A percentile compares a stretch with the other conserved stretches of the same genome.
These are phyloP conservation scores for Diatrype stigma DNA, from an alignment of 2,329 filamentous ascomycete species.

Conservation along the genomic window DNA sequence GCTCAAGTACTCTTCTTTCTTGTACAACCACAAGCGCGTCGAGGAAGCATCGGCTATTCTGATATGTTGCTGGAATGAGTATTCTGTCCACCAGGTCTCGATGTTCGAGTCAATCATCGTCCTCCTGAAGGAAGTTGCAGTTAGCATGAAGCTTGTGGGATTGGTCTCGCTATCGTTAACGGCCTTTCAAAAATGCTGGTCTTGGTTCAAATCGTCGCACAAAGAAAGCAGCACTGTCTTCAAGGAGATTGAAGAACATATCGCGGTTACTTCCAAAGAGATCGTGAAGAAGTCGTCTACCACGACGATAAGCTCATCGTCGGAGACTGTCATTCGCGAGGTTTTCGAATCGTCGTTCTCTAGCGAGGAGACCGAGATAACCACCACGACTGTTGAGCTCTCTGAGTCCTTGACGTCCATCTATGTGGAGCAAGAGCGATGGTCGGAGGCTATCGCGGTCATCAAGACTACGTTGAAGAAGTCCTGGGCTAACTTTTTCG, in stretches of 20 bases:
- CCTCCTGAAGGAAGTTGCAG: slow-evolving; percentile 28
- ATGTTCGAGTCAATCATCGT: slow-evolving; percentile 1
- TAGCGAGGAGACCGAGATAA: slow-evolving; percentile 14
- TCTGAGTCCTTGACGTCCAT: slow-evolving; percentile 34
- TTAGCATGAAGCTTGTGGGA: slow-evolving; percentile 42
- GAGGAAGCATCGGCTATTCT: slow-evolving; percentile 42
- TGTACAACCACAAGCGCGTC: slow-evolving; percentile 40
- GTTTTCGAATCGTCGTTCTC: slow-evolving; percentile 39
- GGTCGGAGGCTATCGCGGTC: slow-evolving; percentile 39
- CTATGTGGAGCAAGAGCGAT: slow-evolving; percentile 43
- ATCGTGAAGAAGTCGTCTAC: slow-evolving; percentile 33
- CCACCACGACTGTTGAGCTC: slow-evolving; percentile 35
- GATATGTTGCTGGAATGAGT: slow-evolving; percentile 44
- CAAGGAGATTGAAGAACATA: slow-evolving; percentile 38
- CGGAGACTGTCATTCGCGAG: slow-evolving; percentile 39
- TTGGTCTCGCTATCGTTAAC: slow-evolving; percentile 39
- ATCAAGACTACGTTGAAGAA: slow-evolving; percentile 39
- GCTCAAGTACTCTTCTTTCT: slow-evolving; percentile 41
- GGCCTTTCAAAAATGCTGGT: slow-evolving; percentile 40
- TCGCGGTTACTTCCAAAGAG: slow-evolving; percentile 37
- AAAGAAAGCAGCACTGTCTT: slow-evolving; percentile 28
- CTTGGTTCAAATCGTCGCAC: slow-evolving; percentile 33
- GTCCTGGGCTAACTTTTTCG: slow-evolving; percentile 43
- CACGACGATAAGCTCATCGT: slow-evolving; percentile 16
- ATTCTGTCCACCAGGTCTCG: slow-evolving; percentile 26